phyloP scores from a whole-genome alignment of 208 protist genomes.

The Zelonia costaricensis region DNA sequence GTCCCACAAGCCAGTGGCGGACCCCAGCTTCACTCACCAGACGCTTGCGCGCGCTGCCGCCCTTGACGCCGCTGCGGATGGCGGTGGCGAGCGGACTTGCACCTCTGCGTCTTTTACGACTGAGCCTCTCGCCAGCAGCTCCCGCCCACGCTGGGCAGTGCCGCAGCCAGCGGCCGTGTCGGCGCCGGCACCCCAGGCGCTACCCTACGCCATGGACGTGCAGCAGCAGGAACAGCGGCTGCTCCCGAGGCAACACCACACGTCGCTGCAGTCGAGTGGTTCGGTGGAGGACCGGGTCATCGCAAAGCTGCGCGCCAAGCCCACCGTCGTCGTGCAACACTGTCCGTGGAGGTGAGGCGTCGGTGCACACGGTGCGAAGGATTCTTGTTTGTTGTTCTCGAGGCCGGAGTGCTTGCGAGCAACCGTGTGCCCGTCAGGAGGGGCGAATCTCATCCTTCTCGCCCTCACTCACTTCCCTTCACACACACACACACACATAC shows the following conservation, averaged over 20 bases:
- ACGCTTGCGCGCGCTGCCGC: no score
- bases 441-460: not conserved
- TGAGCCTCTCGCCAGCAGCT: not conserved
- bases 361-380: no score
- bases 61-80: no score
- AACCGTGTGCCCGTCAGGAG: no score
- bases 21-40: no score
- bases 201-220: slow-evolving; percentile 7
- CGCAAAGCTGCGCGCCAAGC: slow-evolving; percentile 22
- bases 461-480: not conserved
- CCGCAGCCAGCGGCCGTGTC: not conserved
- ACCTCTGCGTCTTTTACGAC: not conserved
- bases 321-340: slow-evolving; percentile 18
- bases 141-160: no score
- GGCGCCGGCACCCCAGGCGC: not conserved
- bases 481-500: not conserved
- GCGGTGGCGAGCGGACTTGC: not conserved
- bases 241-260: not conserved
- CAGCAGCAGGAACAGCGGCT: slow-evolving; percentile 2
- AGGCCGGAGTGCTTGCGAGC: no score
- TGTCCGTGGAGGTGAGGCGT: slow-evolving; percentile 6
- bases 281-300: slow-evolving; percentile 23
- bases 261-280: no score
- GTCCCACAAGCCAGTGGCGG: not conserved
- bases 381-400: no score